phyloP scores from a whole-genome alignment of 441 rosid genomes.

The Erodium moschatum region DNA sequence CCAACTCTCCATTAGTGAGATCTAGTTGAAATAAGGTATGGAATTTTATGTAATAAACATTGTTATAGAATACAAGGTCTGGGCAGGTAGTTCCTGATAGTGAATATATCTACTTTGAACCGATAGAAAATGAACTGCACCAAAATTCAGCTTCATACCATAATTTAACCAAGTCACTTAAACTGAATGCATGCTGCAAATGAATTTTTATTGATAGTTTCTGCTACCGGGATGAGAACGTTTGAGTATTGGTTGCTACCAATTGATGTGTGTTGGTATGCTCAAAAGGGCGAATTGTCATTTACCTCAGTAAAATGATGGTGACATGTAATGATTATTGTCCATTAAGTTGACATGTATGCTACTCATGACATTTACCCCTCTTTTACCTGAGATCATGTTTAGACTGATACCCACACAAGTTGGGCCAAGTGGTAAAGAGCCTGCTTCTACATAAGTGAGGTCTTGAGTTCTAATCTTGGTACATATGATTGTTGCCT shows the following conservation, averaged over 20 bases:
- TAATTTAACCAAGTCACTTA: not conserved
- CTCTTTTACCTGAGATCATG: not conserved
- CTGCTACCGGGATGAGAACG: not conserved
- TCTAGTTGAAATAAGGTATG: constrained; percentile 1
- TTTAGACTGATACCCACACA: too few relatives aligned
- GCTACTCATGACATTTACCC: constrained; percentile 2
- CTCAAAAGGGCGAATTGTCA: not conserved
- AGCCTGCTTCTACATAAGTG: too few relatives aligned
- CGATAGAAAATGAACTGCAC: not conserved
- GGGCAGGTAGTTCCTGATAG: not conserved
- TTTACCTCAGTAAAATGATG: not conserved
- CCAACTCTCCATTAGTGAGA: not conserved
- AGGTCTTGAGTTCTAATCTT: too few relatives aligned
- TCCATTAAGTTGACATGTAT: not conserved
- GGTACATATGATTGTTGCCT: too few relatives aligned
- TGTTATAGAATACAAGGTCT: not conserved
- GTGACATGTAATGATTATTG: not conserved
- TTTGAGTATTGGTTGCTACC: not conserved
- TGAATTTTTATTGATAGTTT: not conserved
- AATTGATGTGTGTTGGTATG: not conserved
- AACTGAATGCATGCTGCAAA: not conserved
- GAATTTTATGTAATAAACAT: not conserved
- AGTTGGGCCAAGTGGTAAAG: too few relatives aligned
- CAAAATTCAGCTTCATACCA: not conserved
- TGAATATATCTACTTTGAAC: not conserved